phyloP scores from a whole-genome alignment of 192 early-diverging fungal species.

The Chytriomyces sp. region DNA sequence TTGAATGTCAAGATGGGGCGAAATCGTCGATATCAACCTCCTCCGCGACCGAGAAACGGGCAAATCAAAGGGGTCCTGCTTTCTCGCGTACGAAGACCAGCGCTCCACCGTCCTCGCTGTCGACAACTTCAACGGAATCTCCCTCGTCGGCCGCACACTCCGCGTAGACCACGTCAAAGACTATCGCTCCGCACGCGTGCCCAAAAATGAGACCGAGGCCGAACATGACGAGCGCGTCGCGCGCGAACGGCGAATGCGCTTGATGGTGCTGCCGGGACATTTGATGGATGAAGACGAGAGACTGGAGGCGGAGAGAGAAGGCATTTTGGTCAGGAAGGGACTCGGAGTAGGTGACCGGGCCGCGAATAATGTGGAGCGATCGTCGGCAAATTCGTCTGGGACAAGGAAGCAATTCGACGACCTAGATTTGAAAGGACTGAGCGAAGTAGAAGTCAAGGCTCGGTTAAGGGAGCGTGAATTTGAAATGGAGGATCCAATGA shows the following conservation, averaged over 20 bases:
- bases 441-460: conserved; percentile 24
- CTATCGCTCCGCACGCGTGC: conserved; percentile 32
- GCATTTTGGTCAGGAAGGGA: conserved; percentile 6
- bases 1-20: conserved; percentile 65
- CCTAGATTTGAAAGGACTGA: conserved; percentile 20
- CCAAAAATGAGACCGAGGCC: conserved; percentile 29
- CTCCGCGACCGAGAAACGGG: conserved; percentile 87
- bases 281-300: conserved; percentile 34
- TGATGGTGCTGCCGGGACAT: conserved; percentile 43
- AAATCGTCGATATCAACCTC: conserved; percentile 87
- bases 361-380: not conserved
- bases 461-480: conserved; percentile 24
- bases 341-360: not conserved
- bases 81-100: conserved; percentile 93
- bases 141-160: conserved; percentile 40
- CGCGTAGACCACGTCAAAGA: conserved; percentile 49
- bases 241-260: conserved; percentile 35
- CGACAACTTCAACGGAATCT: conserved; percentile 88
- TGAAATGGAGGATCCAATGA: conserved; percentile 52
- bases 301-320: conserved; percentile 2
- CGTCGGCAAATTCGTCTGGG: not conserved
- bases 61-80: conserved; percentile 81
- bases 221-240: conserved; percentile 42
- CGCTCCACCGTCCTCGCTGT: conserved; percentile 87
- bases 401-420: not conserved